Percentiles rank a stretch among this genome's conserved stretches.
Evolutionary conservation across 2,329 filamentous ascomycete genomes (phyloP).

Genomic region (Beauveria sp.): DNA sequence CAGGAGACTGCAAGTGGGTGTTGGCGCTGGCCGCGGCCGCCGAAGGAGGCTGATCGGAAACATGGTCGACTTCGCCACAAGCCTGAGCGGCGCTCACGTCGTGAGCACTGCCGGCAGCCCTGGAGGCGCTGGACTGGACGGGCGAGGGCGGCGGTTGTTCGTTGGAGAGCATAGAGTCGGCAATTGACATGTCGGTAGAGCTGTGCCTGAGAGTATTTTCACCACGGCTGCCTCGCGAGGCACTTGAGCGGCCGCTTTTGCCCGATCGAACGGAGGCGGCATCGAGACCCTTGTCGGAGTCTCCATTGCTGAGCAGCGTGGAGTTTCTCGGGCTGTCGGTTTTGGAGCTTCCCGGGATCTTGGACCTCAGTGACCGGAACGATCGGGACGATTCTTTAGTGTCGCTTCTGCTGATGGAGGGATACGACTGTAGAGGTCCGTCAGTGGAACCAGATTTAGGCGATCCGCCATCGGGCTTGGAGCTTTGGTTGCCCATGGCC

Average conservation of each 20-base stretch:
- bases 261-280: conserved; percentile 66
- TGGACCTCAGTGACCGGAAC: conserved; percentile 76
- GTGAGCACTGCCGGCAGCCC: conserved; percentile 54
- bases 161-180: conserved; percentile 41
- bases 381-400: conserved; percentile 89
- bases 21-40: conserved; percentile 50
- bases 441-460: conserved; percentile 39
- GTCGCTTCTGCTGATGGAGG: conserved; percentile 85
- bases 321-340: conserved; percentile 78
- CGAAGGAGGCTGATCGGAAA: conserved; percentile 81
- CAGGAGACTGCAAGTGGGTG: conserved; percentile 59
- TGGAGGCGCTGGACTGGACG: conserved; percentile 67
- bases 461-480: conserved; percentile 46
- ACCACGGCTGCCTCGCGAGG: conserved; percentile 40
- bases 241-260: conserved; percentile 48
- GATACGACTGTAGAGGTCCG: conserved; percentile 64
- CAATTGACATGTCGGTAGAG: conserved; percentile 32
- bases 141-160: conserved; percentile 72
- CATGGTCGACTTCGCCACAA: conserved; percentile 85
- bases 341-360: conserved; percentile 69
- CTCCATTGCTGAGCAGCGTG: conserved; percentile 55
- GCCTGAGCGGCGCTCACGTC: conserved; percentile 75
- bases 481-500: conserved; percentile 69
- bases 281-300: conserved; percentile 60
- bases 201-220: conserved; percentile 32